A percentile compares a stretch with the other conserved stretches of the same genome.
Conservation (phyloP, 108 stramenopile species). For the Cyclotella choctawhatcheeana region DNA sequence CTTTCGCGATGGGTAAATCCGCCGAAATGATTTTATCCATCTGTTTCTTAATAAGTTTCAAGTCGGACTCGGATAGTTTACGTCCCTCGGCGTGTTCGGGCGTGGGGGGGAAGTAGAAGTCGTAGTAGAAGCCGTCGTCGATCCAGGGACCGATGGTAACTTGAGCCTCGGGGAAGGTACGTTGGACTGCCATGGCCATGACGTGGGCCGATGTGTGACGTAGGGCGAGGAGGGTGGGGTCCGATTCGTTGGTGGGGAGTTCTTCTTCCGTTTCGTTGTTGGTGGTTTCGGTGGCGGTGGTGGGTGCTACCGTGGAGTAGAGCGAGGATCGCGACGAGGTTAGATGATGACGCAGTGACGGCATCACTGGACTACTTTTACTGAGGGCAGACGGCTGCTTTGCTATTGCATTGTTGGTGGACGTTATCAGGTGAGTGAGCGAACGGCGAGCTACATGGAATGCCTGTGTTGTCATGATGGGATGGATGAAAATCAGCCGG, state of each 20-base stretch:
- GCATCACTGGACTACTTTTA: too few relatives aligned
- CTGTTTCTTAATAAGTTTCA: conserved; percentile 93
- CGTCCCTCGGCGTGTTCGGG: conserved; percentile 67
- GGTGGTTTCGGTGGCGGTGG: too few relatives aligned
- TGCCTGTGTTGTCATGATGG: conserved; percentile 9
- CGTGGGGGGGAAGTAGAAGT: conserved; percentile 91
- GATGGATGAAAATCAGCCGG: neutral
- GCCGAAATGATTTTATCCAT: conserved; percentile 96
- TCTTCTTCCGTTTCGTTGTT: conserved; percentile 24
- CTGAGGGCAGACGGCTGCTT: neutral
- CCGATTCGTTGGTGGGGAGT: conserved; percentile 96
- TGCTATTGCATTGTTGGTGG: neutral
- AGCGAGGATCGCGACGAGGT: neutral
- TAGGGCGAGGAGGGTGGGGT: conserved; percentile 83
- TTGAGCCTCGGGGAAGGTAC: conserved; percentile 91
- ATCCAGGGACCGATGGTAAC: conserved; percentile 99
- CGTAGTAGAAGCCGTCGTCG: conserved; percentile 97
- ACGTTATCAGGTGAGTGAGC: neutral
- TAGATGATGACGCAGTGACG: neutral
- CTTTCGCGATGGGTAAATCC: conserved; percentile 85
- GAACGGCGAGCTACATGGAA: neutral
- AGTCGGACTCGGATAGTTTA: conserved; percentile 83
- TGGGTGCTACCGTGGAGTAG: conserved; percentile 4
- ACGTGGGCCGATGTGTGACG: conserved; percentile 97
- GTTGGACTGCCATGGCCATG: conserved; percentile 99